A percentile compares a stretch with the other conserved stretches of the same genome.
Evolutionary conservation across 306 rosid genomes (phyloP).

Genomic region (Quercus dentata): DNA sequence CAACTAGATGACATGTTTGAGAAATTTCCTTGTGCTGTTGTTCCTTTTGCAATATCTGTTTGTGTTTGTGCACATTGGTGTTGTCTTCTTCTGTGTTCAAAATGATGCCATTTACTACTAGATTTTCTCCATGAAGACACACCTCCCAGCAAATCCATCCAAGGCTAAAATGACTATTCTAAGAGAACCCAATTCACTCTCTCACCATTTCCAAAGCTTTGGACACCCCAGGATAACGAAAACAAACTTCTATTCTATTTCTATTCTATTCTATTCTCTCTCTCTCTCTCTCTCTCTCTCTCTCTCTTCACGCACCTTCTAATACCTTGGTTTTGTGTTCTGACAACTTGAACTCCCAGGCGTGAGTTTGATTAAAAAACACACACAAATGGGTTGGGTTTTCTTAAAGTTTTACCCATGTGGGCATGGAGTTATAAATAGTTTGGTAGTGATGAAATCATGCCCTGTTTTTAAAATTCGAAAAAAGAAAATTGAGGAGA

Average conservation of each 20-base stretch:
- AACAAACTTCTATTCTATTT: conserved; percentile 27
- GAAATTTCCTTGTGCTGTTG: conserved; percentile 24
- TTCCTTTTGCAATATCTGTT: conserved; percentile 30
- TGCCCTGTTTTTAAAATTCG: conserved; percentile 27
- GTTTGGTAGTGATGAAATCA: conserved; percentile 63
- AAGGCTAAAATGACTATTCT: conserved; percentile 33
- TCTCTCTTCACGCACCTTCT: conserved; percentile 13
- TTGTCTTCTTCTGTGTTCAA: conserved; percentile 44
- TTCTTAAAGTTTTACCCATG: conserved; percentile 61
- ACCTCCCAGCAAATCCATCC: conserved; percentile 36
- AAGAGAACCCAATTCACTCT: conserved; percentile 29
- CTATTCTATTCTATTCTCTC: neutral
- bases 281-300: conserved; percentile 19
- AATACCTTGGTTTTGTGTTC: conserved; percentile 36
- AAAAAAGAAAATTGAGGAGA: conserved; percentile 1
- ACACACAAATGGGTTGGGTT: conserved; percentile 27
- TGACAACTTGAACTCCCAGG: conserved; percentile 45
- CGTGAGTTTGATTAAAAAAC: conserved; percentile 38
- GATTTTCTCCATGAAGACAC: conserved; percentile 40
- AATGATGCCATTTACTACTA: conserved; percentile 32
- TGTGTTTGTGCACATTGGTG: conserved; percentile 38
- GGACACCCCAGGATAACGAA: conserved; percentile 22
- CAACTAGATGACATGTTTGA: conserved; percentile 67
- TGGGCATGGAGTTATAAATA: conserved; percentile 62
- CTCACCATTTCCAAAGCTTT: conserved; percentile 58